Conservation (phyloP, 139 green algal species). For the Chlorella sp. region DNA sequence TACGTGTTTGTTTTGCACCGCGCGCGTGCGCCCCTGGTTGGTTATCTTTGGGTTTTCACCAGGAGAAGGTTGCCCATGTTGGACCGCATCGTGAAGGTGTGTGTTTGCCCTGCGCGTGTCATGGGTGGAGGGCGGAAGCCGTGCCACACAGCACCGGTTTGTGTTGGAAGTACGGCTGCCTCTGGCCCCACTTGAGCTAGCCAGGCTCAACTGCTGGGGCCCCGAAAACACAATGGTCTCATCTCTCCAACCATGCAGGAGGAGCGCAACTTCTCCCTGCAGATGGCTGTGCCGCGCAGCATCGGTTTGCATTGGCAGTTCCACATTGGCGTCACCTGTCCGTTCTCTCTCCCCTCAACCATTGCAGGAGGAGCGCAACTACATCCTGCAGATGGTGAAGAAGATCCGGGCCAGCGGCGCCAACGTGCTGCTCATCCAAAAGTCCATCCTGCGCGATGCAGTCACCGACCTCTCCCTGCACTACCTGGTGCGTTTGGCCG, state of each 20-base stretch:
- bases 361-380: slow-evolving; percentile 95
- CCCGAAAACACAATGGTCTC: too few species aligned
- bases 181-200: too few species aligned
- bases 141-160: too few species aligned
- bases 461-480: slow-evolving; percentile 97
- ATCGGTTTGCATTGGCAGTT: slow-evolving; percentile 36
- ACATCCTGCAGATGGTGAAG: slow-evolving; percentile 99
- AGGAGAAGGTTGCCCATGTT: too few species aligned
- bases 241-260: slow-evolving; percentile 71
- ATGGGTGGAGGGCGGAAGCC: too few species aligned
- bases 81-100: too few species aligned
- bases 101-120: too few species aligned
- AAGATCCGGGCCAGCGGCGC: slow-evolving; percentile 95
- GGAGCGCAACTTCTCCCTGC: slow-evolving; percentile 99
- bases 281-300: slow-evolving; percentile 98
- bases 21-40: too few species aligned
- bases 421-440: slow-evolving; percentile 99
- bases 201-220: too few species aligned
- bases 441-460: slow-evolving; percentile 97
- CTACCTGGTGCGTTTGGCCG: slow-evolving; percentile 82
- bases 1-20: too few species aligned
- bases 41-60: too few species aligned
- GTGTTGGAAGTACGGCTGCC: too few species aligned
- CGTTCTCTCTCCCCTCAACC: background rate
- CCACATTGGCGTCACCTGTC: background rate